Conservation (phyloP, 2,329 filamentous ascomycete genomes). For the Aspergillus sp. region DNA sequence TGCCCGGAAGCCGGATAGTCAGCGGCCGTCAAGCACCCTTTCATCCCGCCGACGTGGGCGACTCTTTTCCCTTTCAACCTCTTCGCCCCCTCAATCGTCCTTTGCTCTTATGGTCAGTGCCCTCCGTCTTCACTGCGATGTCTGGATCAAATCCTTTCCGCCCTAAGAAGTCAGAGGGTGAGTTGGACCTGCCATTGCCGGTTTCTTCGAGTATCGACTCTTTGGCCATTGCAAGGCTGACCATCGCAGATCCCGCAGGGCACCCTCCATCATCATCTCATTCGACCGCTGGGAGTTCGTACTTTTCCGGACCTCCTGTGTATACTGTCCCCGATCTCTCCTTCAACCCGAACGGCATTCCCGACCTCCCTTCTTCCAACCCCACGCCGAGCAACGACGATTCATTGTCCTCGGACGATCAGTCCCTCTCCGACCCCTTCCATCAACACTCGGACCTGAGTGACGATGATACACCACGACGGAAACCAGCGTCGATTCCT, state of each 20-base stretch:
- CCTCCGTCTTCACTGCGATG: constrained; percentile 36
- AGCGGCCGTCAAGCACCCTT: background rate
- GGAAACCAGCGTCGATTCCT: background rate
- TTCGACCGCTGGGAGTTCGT: constrained; percentile 5
- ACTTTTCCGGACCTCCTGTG: constrained; percentile 7
- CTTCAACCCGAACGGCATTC: constrained; percentile 18
- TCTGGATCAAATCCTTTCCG: constrained; percentile 54
- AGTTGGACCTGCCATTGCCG: constrained; percentile 25
- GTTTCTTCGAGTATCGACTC: background rate
- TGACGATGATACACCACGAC: constrained; percentile 22
- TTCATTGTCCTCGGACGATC: constrained; percentile 32
- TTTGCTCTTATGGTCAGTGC: constrained; percentile 32
- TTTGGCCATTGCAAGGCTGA: constrained; percentile 7
- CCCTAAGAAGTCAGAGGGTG: constrained; percentile 40
- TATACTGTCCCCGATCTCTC: constrained; percentile 16
- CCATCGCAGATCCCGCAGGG: constrained; percentile 11
- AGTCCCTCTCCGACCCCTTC: constrained; percentile 39
- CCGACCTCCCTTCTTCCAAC: constrained; percentile 21
- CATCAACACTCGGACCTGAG: constrained; percentile 29
- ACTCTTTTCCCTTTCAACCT: constrained; percentile 15
- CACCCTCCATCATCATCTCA: constrained; percentile 9
- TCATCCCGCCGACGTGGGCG: constrained; percentile 7
- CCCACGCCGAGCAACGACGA: constrained; percentile 26
- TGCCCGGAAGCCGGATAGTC: constrained; percentile 10
- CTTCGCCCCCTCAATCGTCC: constrained; percentile 10